Percentiles rank a stretch among this genome's conserved stretches.
These are phyloP conservation scores for Protomyces macrosporus DNA, from an alignment of 1,139 yeast genomes.

Conservation along the genomic window DNA sequence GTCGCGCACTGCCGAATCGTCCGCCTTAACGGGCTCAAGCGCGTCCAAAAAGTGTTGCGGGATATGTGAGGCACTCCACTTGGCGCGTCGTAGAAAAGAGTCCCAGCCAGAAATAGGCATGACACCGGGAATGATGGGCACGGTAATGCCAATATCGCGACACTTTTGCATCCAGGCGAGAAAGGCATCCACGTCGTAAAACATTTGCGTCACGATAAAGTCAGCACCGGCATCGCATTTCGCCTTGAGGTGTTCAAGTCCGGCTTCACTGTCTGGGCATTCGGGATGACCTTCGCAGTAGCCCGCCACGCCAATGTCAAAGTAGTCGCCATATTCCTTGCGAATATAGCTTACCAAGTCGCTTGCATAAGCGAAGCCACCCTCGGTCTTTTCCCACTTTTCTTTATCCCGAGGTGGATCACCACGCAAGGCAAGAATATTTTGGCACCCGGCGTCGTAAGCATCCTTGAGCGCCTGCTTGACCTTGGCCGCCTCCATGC, in stretches of 20 bases:
- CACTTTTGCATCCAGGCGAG: slow-evolving; percentile 72
- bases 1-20: slow-evolving; percentile 81
- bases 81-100: slow-evolving; percentile 84
- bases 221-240: slow-evolving; percentile 92
- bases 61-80: slow-evolving; percentile 80
- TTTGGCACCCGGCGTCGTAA: slow-evolving; percentile 86
- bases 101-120: slow-evolving; percentile 97
- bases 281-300: slow-evolving; percentile 81
- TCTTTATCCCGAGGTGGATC: slow-evolving; percentile 67
- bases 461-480: slow-evolving; percentile 85
- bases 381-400: slow-evolving; percentile 49
- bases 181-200: slow-evolving; percentile 81
- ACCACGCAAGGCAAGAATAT: slow-evolving; percentile 79
- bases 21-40: slow-evolving; percentile 80
- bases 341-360: slow-evolving; percentile 56
- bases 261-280: slow-evolving; percentile 46
- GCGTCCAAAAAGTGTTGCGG: slow-evolving; percentile 68
- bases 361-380: slow-evolving; percentile 69
- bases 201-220: slow-evolving; percentile 89
- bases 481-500: slow-evolving; percentile 76
- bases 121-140: slow-evolving; percentile 94
- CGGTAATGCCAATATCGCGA: slow-evolving; percentile 66
- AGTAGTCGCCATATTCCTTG: slow-evolving; percentile 54
- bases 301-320: slow-evolving; percentile 70
- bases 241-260: slow-evolving; percentile 67